Evolutionary conservation across 73 alveolate species (phyloP).

Genomic region (Uronychia setigera): DNA sequence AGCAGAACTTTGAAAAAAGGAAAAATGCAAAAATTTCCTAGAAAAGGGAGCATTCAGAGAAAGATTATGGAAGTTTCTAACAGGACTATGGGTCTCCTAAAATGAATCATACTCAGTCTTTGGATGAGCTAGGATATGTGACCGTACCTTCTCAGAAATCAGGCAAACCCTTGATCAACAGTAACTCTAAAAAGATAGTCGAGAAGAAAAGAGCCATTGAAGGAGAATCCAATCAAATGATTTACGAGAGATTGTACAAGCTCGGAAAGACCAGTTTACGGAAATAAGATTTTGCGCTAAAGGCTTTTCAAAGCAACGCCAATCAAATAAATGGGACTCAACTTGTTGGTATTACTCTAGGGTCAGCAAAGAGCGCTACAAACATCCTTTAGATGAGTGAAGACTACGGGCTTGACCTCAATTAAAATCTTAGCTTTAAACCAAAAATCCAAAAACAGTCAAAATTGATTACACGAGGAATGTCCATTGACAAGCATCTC

Average conservation of each 20-base stretch:
- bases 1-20: not conserved
- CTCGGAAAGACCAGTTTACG: not conserved
- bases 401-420: not conserved
- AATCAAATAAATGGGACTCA: too few relatives aligned
- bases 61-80: not conserved
- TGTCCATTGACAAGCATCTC: not conserved
- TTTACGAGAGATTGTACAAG: not conserved
- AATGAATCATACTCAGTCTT: too few relatives aligned
- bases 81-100: too few relatives aligned
- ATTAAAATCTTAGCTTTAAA: not conserved
- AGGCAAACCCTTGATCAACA: not conserved
- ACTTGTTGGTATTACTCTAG: not conserved
- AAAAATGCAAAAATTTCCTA: too few relatives aligned
- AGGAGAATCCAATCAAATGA: not conserved
- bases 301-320: too few relatives aligned
- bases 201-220: not conserved
- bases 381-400: not conserved
- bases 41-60: not conserved
- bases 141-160: not conserved
- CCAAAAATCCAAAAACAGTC: not conserved
- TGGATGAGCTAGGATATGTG: too few relatives aligned
- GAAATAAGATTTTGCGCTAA: not conserved
- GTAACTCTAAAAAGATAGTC: not conserved
- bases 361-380: not conserved
- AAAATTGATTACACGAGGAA: not conserved